Conservation (phyloP, 2,329 filamentous ascomycete species). For the Calonectria montana region DNA sequence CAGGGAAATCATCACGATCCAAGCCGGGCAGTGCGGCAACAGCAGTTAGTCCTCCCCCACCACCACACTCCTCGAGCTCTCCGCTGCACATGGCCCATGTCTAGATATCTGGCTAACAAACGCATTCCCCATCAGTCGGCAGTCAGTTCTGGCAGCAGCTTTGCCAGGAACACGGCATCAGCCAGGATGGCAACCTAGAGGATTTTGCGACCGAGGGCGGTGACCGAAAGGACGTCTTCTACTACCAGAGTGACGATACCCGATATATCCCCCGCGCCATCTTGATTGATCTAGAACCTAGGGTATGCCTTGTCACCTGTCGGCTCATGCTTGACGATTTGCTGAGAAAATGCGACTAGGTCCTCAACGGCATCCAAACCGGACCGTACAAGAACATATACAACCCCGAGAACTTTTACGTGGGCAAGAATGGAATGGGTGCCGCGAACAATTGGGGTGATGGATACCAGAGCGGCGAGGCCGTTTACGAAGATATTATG, state of each 20-base stretch:
- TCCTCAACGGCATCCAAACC: constrained; percentile 92
- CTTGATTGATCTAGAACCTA: constrained; percentile 92
- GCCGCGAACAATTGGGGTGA: constrained; percentile 99
- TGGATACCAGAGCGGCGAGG: constrained; percentile 92
- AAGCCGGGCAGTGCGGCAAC: constrained; percentile 99
- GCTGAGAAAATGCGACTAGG: constrained; percentile 54
- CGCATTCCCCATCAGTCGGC: constrained; percentile 74
- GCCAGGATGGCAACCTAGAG: constrained; percentile 94
- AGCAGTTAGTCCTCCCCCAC: constrained; percentile 77
- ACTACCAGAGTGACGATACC: constrained; percentile 99
- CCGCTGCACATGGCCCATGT: not conserved
- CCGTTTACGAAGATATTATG: constrained; percentile 95
- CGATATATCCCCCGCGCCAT: constrained; percentile 98
- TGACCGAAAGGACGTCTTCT: constrained; percentile 98
- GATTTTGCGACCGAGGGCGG: constrained; percentile 98
- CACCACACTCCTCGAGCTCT: constrained; percentile 13
- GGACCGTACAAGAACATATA: constrained; percentile 98
- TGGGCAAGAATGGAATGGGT: constrained; percentile 92
- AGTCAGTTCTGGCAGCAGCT: constrained; percentile 99
- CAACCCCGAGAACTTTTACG: constrained; percentile 99
- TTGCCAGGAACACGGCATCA: constrained; percentile 98
- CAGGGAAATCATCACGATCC: constrained; percentile 99
- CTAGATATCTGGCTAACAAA: constrained; percentile 5
- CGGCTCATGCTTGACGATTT: not conserved
- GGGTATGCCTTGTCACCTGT: constrained; percentile 62